Evolutionary conservation across 257 asterid genomes (phyloP).

Genomic region (Henckelia pumila): DNA sequence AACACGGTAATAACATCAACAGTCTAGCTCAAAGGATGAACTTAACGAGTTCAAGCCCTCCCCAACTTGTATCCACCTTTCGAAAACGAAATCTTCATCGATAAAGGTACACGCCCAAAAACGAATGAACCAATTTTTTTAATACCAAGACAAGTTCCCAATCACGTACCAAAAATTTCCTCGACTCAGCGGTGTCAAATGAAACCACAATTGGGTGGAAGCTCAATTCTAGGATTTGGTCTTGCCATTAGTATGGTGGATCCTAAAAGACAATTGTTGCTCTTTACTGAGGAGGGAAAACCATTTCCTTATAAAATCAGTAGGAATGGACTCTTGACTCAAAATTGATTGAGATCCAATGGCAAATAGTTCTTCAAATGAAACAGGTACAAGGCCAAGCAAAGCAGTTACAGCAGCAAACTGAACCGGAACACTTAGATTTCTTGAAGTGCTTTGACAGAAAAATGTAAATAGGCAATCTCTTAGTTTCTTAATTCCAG

Average conservation of each 20-base stretch:
- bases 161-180: constrained; percentile 4
- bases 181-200: neutral
- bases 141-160: constrained; percentile 1
- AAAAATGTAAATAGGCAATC: constrained; percentile 41
- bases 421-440: constrained; percentile 42
- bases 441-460: constrained; percentile 26
- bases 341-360: constrained; percentile 24
- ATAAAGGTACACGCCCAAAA: neutral
- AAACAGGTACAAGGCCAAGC: constrained; percentile 39
- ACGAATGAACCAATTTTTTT: neutral
- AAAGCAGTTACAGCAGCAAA: constrained; percentile 47
- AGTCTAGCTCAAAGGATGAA: neutral
- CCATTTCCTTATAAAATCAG: constrained; percentile 55
- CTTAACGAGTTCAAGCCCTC: neutral
- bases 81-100: neutral
- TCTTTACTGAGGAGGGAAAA: constrained; percentile 49
- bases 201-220: neutral
- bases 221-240: neutral
- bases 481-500: constrained; percentile 50
- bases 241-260: constrained; percentile 31
- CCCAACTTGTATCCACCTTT: neutral
- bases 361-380: constrained; percentile 45
- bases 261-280: constrained; percentile 54
- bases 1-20: neutral
- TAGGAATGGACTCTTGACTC: constrained; percentile 35